phyloP scores from a whole-genome alignment of 495 filamentous ascomycete species.

The Polyplosphaeria fusca region DNA sequence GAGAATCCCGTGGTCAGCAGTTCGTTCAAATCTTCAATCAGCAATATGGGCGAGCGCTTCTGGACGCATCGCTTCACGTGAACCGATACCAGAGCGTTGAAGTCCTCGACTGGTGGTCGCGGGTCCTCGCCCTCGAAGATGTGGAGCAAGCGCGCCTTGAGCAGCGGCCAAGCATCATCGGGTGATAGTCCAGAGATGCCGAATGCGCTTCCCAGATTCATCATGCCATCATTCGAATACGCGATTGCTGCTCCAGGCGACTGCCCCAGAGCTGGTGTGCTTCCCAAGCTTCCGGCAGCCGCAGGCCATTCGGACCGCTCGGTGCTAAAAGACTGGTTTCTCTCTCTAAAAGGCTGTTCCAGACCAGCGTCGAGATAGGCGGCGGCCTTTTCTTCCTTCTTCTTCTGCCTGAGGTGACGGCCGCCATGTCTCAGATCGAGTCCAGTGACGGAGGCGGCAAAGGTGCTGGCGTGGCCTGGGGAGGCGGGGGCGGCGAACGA shows the following conservation, averaged over 20 bases:
- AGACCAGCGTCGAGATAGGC: constrained; percentile 40
- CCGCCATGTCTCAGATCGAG: constrained; percentile 84
- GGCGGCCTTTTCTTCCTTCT: constrained; percentile 73
- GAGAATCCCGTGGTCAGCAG: constrained; percentile 67
- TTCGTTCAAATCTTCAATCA: constrained; percentile 37
- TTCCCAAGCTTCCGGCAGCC: constrained; percentile 15
- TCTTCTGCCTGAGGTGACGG: constrained; percentile 80
- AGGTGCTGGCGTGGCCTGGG: constrained; percentile 63
- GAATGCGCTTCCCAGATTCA: constrained; percentile 44
- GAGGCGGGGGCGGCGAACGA: constrained; percentile 67
- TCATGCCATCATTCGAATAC: constrained; percentile 15
- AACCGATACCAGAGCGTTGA: constrained; percentile 73
- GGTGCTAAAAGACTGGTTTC: constrained; percentile 38
- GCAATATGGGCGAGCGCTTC: constrained; percentile 35
- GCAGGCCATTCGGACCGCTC: constrained; percentile 36
- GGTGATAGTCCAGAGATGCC: constrained; percentile 77
- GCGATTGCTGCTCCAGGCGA: constrained; percentile 28
- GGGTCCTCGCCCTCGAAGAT: constrained; percentile 93
- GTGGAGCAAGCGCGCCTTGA: constrained; percentile 85
- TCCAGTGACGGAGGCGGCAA: constrained; percentile 74
- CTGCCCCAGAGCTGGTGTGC: constrained; percentile 22
- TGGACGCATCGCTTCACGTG: constrained; percentile 43
- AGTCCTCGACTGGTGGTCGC: constrained; percentile 84
- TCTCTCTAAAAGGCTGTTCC: constrained; percentile 33
- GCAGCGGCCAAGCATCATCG: constrained; percentile 92